A percentile compares a stretch with the other conserved stretches of the same genome.
phyloP scores from a whole-genome alignment of 371 early-diverging fungal species.

The Nematocida homosporus region DNA sequence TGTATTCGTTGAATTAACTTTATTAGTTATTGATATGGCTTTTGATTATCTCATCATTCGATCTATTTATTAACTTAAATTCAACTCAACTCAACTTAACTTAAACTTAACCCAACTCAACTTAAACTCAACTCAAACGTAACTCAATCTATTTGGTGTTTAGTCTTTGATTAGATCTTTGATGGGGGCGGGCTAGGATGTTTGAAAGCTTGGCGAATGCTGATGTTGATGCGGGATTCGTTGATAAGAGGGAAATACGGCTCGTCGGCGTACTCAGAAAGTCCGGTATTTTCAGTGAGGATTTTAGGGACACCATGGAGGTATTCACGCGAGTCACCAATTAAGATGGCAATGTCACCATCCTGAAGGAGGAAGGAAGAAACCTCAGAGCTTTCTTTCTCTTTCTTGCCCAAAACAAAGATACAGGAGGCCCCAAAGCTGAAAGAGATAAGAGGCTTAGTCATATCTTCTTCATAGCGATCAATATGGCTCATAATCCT shows the following conservation, averaged over 20 bases:
- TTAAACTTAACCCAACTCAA: too few relatives aligned
- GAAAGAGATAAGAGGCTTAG: slow-evolving; percentile 77
- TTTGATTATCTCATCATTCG: too few relatives aligned
- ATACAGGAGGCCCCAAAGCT: slow-evolving; percentile 68
- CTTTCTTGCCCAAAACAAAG: slow-evolving; percentile 48
- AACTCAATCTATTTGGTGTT: too few relatives aligned
- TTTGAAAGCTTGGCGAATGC: slow-evolving; percentile 47
- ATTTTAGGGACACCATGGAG: slow-evolving; percentile 58
- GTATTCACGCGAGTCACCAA: slow-evolving; percentile 47
- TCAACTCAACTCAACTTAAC: too few relatives aligned
- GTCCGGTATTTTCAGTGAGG: slow-evolving; percentile 28
- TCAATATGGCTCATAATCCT: slow-evolving; percentile 86
- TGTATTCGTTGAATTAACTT: too few relatives aligned
- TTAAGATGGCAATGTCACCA: slow-evolving; percentile 51
- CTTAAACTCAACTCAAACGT: too few relatives aligned
- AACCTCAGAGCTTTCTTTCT: slow-evolving; percentile 35
- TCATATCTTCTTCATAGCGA: slow-evolving; percentile 78
- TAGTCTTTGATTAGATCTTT: too few relatives aligned
- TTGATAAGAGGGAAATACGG: slow-evolving; percentile 43
- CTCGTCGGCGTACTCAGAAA: not conserved
- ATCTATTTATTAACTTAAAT: too few relatives aligned
- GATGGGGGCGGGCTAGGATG: not conserved
- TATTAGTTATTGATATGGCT: too few relatives aligned
- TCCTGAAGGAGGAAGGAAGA: slow-evolving; percentile 43
- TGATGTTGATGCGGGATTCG: slow-evolving; percentile 42